These are phyloP conservation scores for Piloderma croceum DNA, from an alignment of 768 basidiomycete genomes.

Conservation along the genomic window DNA sequence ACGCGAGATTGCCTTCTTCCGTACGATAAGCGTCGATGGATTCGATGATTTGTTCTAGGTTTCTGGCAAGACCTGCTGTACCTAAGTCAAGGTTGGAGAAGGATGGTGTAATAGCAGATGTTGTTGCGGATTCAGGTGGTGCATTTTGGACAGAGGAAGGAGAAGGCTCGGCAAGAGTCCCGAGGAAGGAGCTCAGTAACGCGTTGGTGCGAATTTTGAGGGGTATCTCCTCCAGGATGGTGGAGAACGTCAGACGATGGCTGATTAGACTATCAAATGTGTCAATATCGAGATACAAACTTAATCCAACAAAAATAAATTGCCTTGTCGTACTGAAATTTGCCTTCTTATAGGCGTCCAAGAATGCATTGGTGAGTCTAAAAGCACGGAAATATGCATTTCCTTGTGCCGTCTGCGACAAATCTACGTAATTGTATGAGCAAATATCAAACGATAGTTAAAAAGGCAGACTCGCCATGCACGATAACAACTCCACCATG, in stretches of 20 bases:
- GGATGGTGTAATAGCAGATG: slow-evolving; percentile 48
- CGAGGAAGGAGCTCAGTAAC: slow-evolving; percentile 73
- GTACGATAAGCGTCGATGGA: slow-evolving; percentile 80
- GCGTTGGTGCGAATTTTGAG: slow-evolving; percentile 79
- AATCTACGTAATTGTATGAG: slow-evolving; percentile 40
- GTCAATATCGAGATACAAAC: slow-evolving; percentile 9
- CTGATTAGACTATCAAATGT: slow-evolving; percentile 55
- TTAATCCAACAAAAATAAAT: slow-evolving; percentile 16
- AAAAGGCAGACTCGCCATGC: slow-evolving; percentile 53
- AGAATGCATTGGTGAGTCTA: slow-evolving; percentile 71
- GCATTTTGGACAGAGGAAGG: slow-evolving; percentile 33
- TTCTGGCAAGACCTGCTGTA: slow-evolving; percentile 60
- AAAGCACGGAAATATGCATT: slow-evolving; percentile 89
- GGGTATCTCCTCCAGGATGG: slow-evolving; percentile 81
- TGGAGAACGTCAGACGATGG: slow-evolving; percentile 79
- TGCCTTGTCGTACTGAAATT: slow-evolving; percentile 87
- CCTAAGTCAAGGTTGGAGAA: slow-evolving; percentile 70
- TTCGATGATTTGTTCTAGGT: slow-evolving; percentile 81
- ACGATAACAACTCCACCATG: slow-evolving; percentile 84
- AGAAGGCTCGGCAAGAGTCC: slow-evolving; percentile 49
- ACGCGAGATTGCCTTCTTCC: slow-evolving; percentile 90
- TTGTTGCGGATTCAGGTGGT: slow-evolving; percentile 33
- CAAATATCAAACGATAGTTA: not conserved
- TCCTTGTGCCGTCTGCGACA: slow-evolving; percentile 72
- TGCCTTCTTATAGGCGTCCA: slow-evolving; percentile 74